Conservation (phyloP, 768 basidiomycete genomes). For the Lentinus brumalis region DNA sequence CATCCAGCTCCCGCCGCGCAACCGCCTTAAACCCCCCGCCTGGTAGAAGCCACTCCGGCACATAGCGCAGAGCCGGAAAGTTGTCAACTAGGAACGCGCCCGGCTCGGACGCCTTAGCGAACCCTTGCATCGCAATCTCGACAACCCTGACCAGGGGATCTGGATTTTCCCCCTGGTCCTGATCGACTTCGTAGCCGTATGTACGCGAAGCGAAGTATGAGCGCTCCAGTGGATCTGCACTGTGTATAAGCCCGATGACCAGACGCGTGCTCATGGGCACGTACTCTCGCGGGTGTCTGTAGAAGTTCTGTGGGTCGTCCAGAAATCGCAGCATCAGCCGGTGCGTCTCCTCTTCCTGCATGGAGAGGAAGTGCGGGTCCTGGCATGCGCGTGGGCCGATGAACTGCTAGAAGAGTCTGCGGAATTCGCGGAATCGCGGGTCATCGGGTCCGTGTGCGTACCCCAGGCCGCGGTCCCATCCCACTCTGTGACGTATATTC, state of each 20-base stretch:
- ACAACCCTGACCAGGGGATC: conserved; percentile 32
- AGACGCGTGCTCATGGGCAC: neutral
- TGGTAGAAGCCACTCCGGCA: conserved; percentile 40
- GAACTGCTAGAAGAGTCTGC: conserved; percentile 35
- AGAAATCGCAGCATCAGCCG: conserved; percentile 22
- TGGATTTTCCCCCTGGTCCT: conserved; percentile 10
- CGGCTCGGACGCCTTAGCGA: conserved; percentile 29
- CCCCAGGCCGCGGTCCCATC: conserved; percentile 38
- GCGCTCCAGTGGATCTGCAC: conserved; percentile 30
- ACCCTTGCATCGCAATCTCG: conserved; percentile 30
- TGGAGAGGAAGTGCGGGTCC: conserved; percentile 14
- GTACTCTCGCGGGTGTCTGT: conserved; percentile 25
- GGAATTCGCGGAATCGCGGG: conserved; percentile 37
- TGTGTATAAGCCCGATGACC: neutral
- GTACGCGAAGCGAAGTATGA: conserved; percentile 33
- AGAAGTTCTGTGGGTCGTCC: conserved; percentile 20
- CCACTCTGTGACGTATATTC: conserved; percentile 26
- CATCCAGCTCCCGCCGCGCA: conserved; percentile 22
- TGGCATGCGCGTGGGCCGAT: conserved; percentile 35
- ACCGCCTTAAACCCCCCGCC: conserved; percentile 24
- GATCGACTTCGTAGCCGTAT: conserved; percentile 32
- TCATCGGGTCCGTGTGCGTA: conserved; percentile 35
- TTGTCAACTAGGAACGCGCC: conserved; percentile 40
- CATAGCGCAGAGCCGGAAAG: conserved; percentile 33
- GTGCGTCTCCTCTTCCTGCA: conserved; percentile 23